phyloP scores from a whole-genome alignment of 257 asterid species.

The Jasminum sambac region DNA sequence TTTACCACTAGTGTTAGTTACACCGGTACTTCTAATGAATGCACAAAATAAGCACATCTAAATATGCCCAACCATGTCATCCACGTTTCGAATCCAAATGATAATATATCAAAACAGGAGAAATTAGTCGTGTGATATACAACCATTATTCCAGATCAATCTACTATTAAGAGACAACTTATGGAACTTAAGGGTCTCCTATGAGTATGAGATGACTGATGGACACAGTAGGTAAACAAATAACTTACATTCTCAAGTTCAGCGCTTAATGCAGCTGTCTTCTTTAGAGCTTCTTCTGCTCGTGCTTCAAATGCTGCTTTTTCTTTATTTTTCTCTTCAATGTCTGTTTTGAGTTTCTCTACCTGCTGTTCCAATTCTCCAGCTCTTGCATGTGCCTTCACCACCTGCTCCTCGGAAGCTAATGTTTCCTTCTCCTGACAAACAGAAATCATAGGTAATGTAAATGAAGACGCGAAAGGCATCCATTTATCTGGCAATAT shows the following conservation, averaged over 20 bases:
- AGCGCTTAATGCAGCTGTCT: constrained; percentile 24
- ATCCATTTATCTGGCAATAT: constrained; percentile 2
- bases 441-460: constrained; percentile 17
- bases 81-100: neutral
- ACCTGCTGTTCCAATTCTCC: constrained; percentile 66
- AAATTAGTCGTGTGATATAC: neutral
- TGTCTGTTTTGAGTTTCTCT: constrained; percentile 38
- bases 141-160: neutral
- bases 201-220: neutral
- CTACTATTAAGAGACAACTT: neutral
- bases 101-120: neutral
- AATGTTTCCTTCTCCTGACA: constrained; percentile 53
- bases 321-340: constrained; percentile 36
- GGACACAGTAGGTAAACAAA: neutral
- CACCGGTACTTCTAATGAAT: too few species aligned
- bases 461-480: neutral
- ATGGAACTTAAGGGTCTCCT: neutral
- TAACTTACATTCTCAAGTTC: constrained; percentile 32
- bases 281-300: constrained; percentile 35
- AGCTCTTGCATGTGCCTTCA: constrained; percentile 72
- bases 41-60: too few species aligned
- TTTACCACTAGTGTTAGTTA: too few species aligned
- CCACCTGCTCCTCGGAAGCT: constrained; percentile 62
- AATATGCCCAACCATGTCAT: too few species aligned
- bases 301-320: constrained; percentile 32